Evolutionary conservation across 129 eudicot genomes (phyloP), one percentile per base, ranked within the genome.

Genomic region (Helichrysum umbraculigerum): DNA sequence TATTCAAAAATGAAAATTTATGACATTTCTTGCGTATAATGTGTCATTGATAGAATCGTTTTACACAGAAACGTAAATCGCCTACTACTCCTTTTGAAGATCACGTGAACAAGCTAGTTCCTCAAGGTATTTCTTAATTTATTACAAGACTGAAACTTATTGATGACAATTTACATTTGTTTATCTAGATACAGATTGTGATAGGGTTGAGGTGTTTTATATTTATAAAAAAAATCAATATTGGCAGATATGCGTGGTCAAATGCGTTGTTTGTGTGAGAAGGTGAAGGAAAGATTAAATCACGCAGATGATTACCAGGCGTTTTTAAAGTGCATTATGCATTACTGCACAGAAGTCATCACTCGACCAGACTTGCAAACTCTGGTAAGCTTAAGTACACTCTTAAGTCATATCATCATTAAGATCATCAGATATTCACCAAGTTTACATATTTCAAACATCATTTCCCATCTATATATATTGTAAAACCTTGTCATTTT

Each of bases 211-310:
- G 44, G 4, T 32, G 69, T 15, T 62, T 62, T 14, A 22, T 22
- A 35, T 15, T 16, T 32, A n/a, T 67, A 25, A n/a, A 41, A 28
- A 47, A 70, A 67, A 63, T 67, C 71, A 35, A 22, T 17, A 7
- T 77, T 58, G 66, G 61, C 87, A 93, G 96, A 87, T 63, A 78
- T 86, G 82, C 87, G 76, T 54, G 88, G 81, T 39, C 85, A 80
- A 70, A 87, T 76, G 79, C 39, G 85, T 78, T 73, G 84, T 71
- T 83, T 90, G 71, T 83, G 83, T 71, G 92, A 86, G 74, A 90
- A 83, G 75, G 96, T 93, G 80, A 90, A 83, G 83, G 90, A 85
- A 73, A 82, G 79, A 69, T 62, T 93, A 74, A 85, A 32, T 63
- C 82, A 74, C 51, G 57, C 86, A 20, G 89, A 86, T 66, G 85